Percentiles rank a stretch among this genome's conserved stretches.
Evolutionary conservation across 208 protist genomes (phyloP).

Genomic region (Giardia duodenalis): DNA sequence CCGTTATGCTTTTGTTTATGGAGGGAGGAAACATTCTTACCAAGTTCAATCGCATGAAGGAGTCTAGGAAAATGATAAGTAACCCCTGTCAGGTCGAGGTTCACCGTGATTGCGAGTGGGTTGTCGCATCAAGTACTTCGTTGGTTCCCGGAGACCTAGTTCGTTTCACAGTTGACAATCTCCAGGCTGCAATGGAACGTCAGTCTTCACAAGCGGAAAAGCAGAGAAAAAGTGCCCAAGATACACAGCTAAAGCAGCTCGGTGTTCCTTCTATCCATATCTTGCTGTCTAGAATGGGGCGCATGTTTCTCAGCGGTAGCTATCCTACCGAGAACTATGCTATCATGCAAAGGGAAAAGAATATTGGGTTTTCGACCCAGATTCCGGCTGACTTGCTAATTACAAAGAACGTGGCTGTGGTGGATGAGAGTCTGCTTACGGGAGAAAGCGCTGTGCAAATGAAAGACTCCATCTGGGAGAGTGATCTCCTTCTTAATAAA

Average conservation of each 20-base stretch:
- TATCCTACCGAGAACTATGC: neutral
- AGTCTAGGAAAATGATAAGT: neutral
- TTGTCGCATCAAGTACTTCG: neutral
- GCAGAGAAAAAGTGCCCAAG: neutral
- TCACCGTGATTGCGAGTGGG: neutral
- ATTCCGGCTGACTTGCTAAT: constrained; percentile 4
- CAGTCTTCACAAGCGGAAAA: neutral
- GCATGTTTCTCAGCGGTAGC: neutral
- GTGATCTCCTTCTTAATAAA: neutral
- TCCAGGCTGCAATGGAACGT: neutral
- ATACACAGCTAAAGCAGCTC: neutral
- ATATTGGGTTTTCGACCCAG: neutral
- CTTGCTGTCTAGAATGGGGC: neutral
- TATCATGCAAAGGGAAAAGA: neutral
- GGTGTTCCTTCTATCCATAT: neutral
- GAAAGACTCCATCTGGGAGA: neutral
- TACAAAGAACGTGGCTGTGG: neutral
- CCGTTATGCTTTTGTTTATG: neutral
- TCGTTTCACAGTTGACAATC: neutral
- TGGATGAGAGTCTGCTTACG: constrained; percentile 11
- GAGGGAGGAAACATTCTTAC: constrained; percentile 12
- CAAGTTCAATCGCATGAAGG: neutral
- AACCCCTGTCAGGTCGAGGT: neutral
- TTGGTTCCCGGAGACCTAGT: constrained; percentile 17
- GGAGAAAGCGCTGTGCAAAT: constrained; percentile 3